phyloP scores from a whole-genome alignment of 139 green algal species.

The Chlorella sp. region DNA sequence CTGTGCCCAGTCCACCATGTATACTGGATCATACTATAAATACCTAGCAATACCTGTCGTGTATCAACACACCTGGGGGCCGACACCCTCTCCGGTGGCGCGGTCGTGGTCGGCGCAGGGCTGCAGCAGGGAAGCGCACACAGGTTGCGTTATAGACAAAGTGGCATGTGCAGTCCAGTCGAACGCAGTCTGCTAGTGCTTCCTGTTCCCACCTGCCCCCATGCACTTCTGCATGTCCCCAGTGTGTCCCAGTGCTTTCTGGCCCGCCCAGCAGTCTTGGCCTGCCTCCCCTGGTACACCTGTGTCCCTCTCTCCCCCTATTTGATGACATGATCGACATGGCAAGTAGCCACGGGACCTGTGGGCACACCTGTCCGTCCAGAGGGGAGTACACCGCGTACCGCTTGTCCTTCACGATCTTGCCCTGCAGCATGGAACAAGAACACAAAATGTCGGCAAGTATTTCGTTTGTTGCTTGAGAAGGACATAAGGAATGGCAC shows the following conservation, averaged over 20 bases:
- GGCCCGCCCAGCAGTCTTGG: too few relatives aligned
- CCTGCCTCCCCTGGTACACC: too few relatives aligned
- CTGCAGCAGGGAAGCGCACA: constrained; percentile 13
- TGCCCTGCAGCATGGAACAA: constrained; percentile 50
- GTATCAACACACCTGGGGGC: constrained; percentile 61
- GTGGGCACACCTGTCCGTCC: constrained; percentile 77
- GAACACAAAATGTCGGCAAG: neutral
- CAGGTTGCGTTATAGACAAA: neutral
- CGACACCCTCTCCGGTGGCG: constrained; percentile 92
- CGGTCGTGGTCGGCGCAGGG: constrained; percentile 96
- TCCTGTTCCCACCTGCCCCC: too few relatives aligned
- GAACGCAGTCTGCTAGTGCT: neutral
- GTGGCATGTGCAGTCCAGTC: neutral
- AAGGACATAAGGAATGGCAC: too few relatives aligned
- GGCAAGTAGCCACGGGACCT: neutral
- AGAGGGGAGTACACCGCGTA: constrained; percentile 94
- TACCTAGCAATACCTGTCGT: too few relatives aligned
- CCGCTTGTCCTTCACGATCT: constrained; percentile 96
- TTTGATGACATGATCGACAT: too few relatives aligned
- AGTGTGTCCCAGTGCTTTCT: too few relatives aligned
- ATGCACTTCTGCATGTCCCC: too few relatives aligned
- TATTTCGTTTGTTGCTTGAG: too few relatives aligned
- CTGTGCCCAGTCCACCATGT: too few relatives aligned
- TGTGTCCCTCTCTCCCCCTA: too few relatives aligned
- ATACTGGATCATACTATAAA: too few relatives aligned